Percentiles rank a stretch among this genome's conserved stretches.
Conservation (phyloP, 805 yeast species). For the Tetrapisispora phaffii region DNA sequence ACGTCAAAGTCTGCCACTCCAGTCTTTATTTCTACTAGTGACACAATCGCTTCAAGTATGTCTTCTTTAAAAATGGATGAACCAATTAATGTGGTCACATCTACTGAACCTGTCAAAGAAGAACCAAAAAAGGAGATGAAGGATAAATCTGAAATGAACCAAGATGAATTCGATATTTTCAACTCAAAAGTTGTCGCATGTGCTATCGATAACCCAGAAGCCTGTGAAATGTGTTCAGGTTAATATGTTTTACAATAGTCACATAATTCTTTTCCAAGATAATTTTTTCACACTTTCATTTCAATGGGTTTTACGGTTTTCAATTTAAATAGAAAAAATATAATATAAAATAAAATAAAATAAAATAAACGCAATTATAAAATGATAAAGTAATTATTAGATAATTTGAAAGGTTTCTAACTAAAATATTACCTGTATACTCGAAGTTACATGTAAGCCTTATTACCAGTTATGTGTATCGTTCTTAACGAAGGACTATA, state of each 20-base stretch:
- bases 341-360: not conserved
- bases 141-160: slow-evolving; percentile 25
- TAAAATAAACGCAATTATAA: not conserved
- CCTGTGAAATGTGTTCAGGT: slow-evolving; percentile 99
- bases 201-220: slow-evolving; percentile 92
- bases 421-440: too few species aligned
- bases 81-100: slow-evolving; percentile 25
- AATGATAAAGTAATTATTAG: not conserved
- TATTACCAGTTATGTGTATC: too few species aligned
- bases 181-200: slow-evolving; percentile 92
- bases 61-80: slow-evolving; percentile 11
- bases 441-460: too few species aligned
- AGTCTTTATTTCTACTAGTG: slow-evolving; percentile 1
- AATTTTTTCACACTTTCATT: not conserved
- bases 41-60: not conserved
- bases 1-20: not conserved
- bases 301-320: slow-evolving; percentile 3
- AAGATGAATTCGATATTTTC: slow-evolving; percentile 65
- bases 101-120: slow-evolving; percentile 32
- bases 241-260: slow-evolving; percentile 26
- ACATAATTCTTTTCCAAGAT: not conserved
- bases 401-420: not conserved
- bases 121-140: slow-evolving; percentile 30
- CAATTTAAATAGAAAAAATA: not conserved
- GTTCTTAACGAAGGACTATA: too few species aligned